Conservation (phyloP, 192 early-diverging fungal genomes). For the Linnemannia hyalina region DNA sequence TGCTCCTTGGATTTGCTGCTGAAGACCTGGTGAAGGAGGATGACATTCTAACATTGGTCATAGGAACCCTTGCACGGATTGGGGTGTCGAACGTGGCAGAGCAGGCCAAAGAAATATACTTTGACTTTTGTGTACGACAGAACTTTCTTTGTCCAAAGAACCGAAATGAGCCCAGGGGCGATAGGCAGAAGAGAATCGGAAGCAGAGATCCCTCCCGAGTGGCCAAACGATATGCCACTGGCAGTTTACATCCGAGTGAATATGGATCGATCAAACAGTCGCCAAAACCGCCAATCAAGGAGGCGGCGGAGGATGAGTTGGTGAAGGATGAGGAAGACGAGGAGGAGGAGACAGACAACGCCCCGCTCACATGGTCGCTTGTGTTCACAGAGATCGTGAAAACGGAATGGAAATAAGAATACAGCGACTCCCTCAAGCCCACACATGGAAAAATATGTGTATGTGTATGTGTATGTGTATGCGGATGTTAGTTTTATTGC, state of each 20-base stretch:
- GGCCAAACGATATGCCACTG: neutral
- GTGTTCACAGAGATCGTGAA: neutral
- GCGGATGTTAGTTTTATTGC: too few relatives aligned
- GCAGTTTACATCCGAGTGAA: neutral
- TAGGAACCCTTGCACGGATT: conserved; percentile 8
- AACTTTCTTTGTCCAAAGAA: neutral
- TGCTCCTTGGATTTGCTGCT: conserved; percentile 14
- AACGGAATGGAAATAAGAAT: neutral
- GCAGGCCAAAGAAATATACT: neutral
- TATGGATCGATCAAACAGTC: neutral
- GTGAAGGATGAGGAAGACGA: too few relatives aligned
- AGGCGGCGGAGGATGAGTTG: neutral
- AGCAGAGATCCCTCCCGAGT: too few relatives aligned
- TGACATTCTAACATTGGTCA: neutral
- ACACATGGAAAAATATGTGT: neutral
- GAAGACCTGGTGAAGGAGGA: neutral
- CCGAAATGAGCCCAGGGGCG: neutral
- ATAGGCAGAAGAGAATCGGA: neutral
- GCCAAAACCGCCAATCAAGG: neutral
- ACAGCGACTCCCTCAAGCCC: neutral
- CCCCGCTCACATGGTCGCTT: neutral
- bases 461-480: too few relatives aligned
- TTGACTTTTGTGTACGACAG: conserved; percentile 19
- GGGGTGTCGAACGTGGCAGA: conserved; percentile 5
- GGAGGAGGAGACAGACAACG: too few relatives aligned